phyloP scores from a whole-genome alignment of 2,329 filamentous ascomycete species.

The Hypoxylon sp. region DNA sequence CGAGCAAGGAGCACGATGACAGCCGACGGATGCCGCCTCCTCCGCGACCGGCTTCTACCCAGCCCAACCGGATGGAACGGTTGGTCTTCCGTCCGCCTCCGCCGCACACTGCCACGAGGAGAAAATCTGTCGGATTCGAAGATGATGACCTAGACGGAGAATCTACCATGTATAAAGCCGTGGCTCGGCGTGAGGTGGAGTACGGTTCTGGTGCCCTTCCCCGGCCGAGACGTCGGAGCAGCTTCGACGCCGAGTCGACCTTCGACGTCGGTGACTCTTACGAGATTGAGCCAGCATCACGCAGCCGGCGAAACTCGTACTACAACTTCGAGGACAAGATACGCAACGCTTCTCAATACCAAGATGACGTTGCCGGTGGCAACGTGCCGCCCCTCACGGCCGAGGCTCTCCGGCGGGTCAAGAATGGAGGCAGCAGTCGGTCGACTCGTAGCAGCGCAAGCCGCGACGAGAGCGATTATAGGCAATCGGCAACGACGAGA shows the following conservation, averaged over 20 bases:
- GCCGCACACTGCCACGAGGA: constrained; percentile 30
- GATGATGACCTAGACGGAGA: constrained; percentile 40
- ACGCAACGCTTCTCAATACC: constrained; percentile 57
- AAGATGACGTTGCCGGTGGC: constrained; percentile 59
- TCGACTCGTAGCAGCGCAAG: constrained; percentile 67
- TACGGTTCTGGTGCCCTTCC: constrained; percentile 41
- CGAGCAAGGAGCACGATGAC: constrained; percentile 53
- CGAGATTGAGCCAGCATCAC: constrained; percentile 41
- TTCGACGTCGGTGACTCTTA: constrained; percentile 31
- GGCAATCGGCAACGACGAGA: constrained; percentile 67
- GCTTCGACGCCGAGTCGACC: constrained; percentile 33
- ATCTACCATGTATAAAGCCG: constrained; percentile 28
- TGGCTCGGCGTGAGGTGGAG: constrained; percentile 41
- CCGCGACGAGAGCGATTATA: constrained; percentile 70
- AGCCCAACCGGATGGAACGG: constrained; percentile 40
- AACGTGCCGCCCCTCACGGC: constrained; percentile 60
- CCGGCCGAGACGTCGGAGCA: constrained; percentile 38
- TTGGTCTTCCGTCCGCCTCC: constrained; percentile 45
- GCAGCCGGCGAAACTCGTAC: constrained; percentile 43
- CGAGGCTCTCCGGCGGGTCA: constrained; percentile 60
- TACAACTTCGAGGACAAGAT: constrained; percentile 56
- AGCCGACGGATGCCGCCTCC: constrained; percentile 60
- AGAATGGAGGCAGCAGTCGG: constrained; percentile 60
- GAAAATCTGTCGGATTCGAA: constrained; percentile 44
- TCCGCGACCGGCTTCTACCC: constrained; percentile 48